These are phyloP conservation scores for Zoysia pacifica DNA, from an alignment of 176 grass and related monocot genomes.

Conservation along the genomic window DNA sequence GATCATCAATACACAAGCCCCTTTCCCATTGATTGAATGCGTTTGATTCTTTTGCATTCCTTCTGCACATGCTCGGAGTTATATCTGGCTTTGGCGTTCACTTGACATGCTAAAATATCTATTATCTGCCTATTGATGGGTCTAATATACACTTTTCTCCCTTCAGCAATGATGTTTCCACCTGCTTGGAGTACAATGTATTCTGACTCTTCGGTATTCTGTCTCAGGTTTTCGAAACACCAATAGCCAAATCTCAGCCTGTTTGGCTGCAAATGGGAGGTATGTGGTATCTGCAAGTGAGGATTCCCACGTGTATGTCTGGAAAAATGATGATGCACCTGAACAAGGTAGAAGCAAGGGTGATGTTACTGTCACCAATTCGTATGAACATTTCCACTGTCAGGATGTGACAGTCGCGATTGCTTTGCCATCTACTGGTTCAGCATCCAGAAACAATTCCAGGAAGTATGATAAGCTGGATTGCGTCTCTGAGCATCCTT, in stretches of 20 bases:
- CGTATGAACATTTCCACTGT: slow-evolving; percentile 86
- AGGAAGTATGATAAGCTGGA: slow-evolving; percentile 41
- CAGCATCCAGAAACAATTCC: slow-evolving; percentile 36
- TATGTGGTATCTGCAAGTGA: slow-evolving; percentile 90
- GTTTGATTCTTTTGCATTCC: background rate
- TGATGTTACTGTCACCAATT: slow-evolving; percentile 48
- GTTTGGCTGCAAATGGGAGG: slow-evolving; percentile 64
- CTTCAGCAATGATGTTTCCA: background rate
- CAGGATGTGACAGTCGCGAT: slow-evolving; percentile 75
- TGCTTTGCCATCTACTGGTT: slow-evolving; percentile 54
- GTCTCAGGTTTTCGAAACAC: slow-evolving; percentile 94
- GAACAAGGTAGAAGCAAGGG: slow-evolving; percentile 58
- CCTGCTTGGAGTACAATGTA: background rate
- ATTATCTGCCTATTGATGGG: background rate
- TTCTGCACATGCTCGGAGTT: background rate
- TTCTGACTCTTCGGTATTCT: slow-evolving; percentile 20
- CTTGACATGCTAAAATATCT: slow-evolving; percentile 39
- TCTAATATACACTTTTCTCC: background rate
- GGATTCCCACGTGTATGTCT: slow-evolving; percentile 88
- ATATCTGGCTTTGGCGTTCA: slow-evolving; percentile 21
- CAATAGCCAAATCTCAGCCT: slow-evolving; percentile 88
- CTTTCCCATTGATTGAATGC: slow-evolving; percentile 26
- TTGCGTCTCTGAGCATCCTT: slow-evolving; percentile 31
- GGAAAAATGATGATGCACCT: slow-evolving; percentile 65
- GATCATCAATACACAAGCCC: slow-evolving; percentile 25